Base-by-base conservation (phyloP, 2,329 filamentous ascomycete genomes). In the Diaporthe vaccinii region DNA sequence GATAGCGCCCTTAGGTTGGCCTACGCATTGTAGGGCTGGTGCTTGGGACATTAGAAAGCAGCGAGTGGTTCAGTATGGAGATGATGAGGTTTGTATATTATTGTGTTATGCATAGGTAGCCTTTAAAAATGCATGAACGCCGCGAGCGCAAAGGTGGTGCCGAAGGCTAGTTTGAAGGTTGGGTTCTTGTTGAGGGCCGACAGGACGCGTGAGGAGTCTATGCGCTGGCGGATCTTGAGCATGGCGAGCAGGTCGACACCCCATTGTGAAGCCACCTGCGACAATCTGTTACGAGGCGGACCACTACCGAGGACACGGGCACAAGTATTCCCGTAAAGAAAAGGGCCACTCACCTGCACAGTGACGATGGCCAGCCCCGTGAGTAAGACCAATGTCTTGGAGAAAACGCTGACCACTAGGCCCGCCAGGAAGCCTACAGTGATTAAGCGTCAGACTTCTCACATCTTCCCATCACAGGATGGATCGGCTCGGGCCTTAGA, bases 121-220 rank as follows among this genome's bases (percentile, higher is more conserved):
- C 7, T 4, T 74, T 80, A 84, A 78, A 87, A 86, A 57, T 83
- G 87, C 88, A 87, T 85, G 77, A 93, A 93, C 3, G 90, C 91
- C 67, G 93, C 93, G 80, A 95, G 84, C 36, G 92, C 90, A 84
- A 95, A 95, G 39, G 93, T 93, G 57, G 91, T 80, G n/a, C 91
- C 91, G 82, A 96, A 95, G 4, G 92, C 91, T 31, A 92, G 81
- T 81, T 93, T 93, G 81, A 94, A 93, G 25, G 89, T 89, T 2
- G 90, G 88, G 78, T 91, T 90, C 76, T 89, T 86, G 79, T 89
- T 86, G 72, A 93, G 83, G 61, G 88, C 84, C 6, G 86, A 86
- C 61, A 88, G 82, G 57, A 90, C 79, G 22, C 84, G 82, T 57
- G 86, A 87, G 67, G 82, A 79, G 31, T 81, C 80, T 31, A 85